Evolutionary conservation across 768 basidiomycete species (phyloP).

Genomic region (Chiua virens): DNA sequence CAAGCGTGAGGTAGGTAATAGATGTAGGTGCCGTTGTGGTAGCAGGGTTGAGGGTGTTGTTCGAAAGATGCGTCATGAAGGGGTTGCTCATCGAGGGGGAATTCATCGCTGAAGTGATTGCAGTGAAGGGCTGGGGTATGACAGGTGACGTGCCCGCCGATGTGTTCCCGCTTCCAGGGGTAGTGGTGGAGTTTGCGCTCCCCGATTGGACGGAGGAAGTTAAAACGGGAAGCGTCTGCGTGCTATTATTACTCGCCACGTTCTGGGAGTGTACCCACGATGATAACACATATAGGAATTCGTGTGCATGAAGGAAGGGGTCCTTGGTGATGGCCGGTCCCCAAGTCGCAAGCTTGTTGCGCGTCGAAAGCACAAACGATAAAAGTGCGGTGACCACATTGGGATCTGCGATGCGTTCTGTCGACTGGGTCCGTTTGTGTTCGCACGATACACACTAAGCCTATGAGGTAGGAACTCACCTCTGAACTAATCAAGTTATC

Average conservation of each 20-base stretch:
- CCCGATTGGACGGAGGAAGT: conserved; percentile 21
- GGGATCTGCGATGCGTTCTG: conserved; percentile 75
- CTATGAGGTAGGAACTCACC: conserved; percentile 32
- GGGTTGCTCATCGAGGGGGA: conserved; percentile 11
- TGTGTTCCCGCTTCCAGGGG: conserved; percentile 7
- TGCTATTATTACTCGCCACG: conserved; percentile 6
- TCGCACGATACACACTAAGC: neutral
- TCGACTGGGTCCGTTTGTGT: conserved; percentile 44
- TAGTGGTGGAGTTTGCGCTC: conserved; percentile 12
- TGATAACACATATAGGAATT: conserved; percentile 52
- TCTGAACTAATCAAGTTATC: conserved; percentile 61
- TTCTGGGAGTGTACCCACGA: conserved; percentile 26
- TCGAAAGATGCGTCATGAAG: conserved; percentile 6
- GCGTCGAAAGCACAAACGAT: conserved; percentile 61
- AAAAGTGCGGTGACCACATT: conserved; percentile 67
- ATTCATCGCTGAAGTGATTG: neutral
- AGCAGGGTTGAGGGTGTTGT: conserved; percentile 14
- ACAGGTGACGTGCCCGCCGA: conserved; percentile 22
- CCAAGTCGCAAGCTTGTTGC: conserved; percentile 68
- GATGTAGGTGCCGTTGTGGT: neutral
- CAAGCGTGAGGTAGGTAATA: conserved; percentile 24
- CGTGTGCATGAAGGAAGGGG: conserved; percentile 70
- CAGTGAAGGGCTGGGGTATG: conserved; percentile 7
- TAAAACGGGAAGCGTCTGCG: conserved; percentile 32
- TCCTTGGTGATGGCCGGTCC: conserved; percentile 60